Base-by-base conservation (phyloP, 805 yeast species). In the Metschnikowia cerradonensis region DNA sequence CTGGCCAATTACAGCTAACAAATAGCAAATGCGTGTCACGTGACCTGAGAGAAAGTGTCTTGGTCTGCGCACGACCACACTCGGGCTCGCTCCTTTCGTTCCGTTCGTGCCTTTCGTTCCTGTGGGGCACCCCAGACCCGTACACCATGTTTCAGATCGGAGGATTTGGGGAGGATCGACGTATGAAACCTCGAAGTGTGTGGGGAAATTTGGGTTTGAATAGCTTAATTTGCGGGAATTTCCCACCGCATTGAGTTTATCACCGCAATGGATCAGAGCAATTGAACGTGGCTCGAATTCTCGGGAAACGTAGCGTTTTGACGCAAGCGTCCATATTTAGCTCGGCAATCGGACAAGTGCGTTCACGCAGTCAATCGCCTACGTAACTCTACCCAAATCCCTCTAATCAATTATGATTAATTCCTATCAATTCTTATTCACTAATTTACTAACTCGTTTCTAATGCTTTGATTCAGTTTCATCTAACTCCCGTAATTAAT, bases 1-100 rank as follows among this genome's bases (percentile, higher is more conserved):
- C 45, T 47, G 48, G 48, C 57, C 57, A 53, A 53, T 53, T 44
- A 26, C 15, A 36, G 37, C 32, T 34, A 40, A 5, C 53, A 46
- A 44, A 41, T 46, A 44, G 47, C 19, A 44, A 44, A 35, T 19
- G 45, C 20, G 44, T 31, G 10, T 36, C 47, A 41, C 47, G 39
- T 35, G 47, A 23, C 8, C 20, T 10, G 6, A 7, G 4, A 4
- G 19, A 26, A 26, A 3, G 11, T 15, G 4, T 10, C n/a, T n/a
- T 33, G 45, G 30, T 20, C n/a, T 2, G n/a, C 13, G 20, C 37
- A 42, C 45, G 45, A 42, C 41, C 20, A 2, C 30, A 8, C 4
- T 26, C 30, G 30, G 30, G 30, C 40, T 19, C 17, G 10, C 3
- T 11, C 38, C 11, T n/a, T n/a, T n/a, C 20, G 11, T 4, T 7